Conservation (phyloP, 768 basidiomycete genomes). For the Pisolithus marmoratus region DNA sequence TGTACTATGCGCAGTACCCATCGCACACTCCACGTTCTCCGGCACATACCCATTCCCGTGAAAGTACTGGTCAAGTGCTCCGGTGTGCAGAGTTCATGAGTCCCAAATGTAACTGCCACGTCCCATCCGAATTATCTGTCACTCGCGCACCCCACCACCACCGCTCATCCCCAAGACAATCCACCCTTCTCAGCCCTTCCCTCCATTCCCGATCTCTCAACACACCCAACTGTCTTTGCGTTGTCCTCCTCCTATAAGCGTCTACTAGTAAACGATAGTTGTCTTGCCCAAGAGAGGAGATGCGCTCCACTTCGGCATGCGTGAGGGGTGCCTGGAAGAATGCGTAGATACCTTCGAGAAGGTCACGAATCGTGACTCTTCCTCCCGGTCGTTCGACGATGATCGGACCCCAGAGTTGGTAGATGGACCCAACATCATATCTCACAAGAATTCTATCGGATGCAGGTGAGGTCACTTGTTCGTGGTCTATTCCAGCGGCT, state of each 20-base stretch:
- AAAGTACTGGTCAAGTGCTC: too few relatives aligned
- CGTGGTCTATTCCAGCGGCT: conserved; percentile 1
- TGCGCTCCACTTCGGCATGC: conserved; percentile 18
- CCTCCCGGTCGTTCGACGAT: conserved; percentile 26
- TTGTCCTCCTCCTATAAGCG: conserved; percentile 29
- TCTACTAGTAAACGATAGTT: conserved; percentile 17
- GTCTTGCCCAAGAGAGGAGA: conserved; percentile 12
- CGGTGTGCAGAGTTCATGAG: too few relatives aligned
- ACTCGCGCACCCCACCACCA: too few relatives aligned
- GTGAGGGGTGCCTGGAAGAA: conserved; percentile 44
- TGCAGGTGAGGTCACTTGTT: conserved; percentile 18
- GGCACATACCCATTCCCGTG: too few relatives aligned
- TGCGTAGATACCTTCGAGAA: conserved; percentile 43
- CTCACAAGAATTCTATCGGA: conserved; percentile 18
- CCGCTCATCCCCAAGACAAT: too few relatives aligned
- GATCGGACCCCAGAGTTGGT: conserved; percentile 45
- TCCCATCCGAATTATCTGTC: too few relatives aligned
- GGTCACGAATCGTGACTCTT: conserved; percentile 36
- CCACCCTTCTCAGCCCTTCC: too few relatives aligned
- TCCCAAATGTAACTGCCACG: too few relatives aligned
- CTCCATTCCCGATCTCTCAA: too few relatives aligned
- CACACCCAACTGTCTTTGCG: too few relatives aligned
- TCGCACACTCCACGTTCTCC: too few relatives aligned
- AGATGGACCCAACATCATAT: conserved; percentile 18
- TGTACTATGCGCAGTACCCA: too few relatives aligned